Base-by-base conservation (phyloP, 2,329 filamentous ascomycete species). In the Raffaelea ambrosiae region DNA sequence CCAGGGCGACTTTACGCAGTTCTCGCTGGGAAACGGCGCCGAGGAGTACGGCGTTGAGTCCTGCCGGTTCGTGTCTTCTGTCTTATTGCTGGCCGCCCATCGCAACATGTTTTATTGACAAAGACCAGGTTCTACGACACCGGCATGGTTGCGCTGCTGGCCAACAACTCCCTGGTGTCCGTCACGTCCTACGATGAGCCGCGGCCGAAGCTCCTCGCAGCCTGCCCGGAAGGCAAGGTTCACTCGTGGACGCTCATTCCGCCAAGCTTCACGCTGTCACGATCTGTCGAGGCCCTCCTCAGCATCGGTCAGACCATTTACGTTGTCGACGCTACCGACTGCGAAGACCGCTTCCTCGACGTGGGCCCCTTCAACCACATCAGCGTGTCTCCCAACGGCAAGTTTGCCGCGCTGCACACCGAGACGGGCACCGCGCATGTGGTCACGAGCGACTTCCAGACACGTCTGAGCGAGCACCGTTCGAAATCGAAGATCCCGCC, bases 1-100 rank as follows among this genome's bases (percentile, higher is more conserved):
- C n/a, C 86, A 95, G 63, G 88, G 86, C 53, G 91, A 97, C 62
- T 98, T 98, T 62, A 88, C 84, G 16, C 90, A 95, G 50, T 98
- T 97, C 65, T 90, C 87, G 1, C 73, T 98, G 0, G 93, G 91
- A 47, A 84, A 94, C 64, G 87, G 87, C 21, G 84, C 90, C 21
- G 93, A 97, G 58, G 87, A 95, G 55, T 81, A 84, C 59, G 86
- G 91, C 22, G 90, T 98, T 19, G 75, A 82, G 55, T 84, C 83
- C n/a, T 97, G 91, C 69, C 83, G 83, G 66, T 70, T 61, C 47
- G 62, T 29, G 7, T 29, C 26, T 7, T 7, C 26, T 29, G 7
- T 29, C 26, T 13, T 29, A 23, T 38, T 19, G 16, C 14, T 21
- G 43, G 14, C 31, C 19, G 8, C 18, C 14, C 59, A 43, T 48